A percentile compares a stretch with the other conserved stretches of the same genome.
These are phyloP conservation scores for Scedosporium minutisporum DNA, from an alignment of 2,329 filamentous ascomycete species.

Conservation along the genomic window DNA sequence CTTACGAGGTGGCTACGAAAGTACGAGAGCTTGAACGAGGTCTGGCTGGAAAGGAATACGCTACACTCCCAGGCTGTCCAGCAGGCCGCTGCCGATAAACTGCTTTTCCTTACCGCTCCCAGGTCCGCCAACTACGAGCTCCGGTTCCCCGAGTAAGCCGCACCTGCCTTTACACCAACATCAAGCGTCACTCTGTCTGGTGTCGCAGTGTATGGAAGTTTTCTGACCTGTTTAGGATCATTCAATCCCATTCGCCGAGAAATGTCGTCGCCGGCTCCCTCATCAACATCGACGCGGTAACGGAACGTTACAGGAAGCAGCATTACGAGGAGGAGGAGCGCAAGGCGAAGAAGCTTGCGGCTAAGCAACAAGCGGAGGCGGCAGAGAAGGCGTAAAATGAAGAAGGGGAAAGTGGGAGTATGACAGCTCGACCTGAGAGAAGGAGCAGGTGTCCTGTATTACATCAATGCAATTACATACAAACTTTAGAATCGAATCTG, in stretches of 20 bases:
- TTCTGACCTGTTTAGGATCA: conserved; percentile 25
- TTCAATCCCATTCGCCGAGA: conserved; percentile 39
- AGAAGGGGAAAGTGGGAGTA: background rate
- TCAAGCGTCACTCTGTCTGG: background rate
- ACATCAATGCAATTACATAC: background rate
- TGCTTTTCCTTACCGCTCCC: conserved; percentile 38
- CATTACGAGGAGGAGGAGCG: conserved; percentile 45
- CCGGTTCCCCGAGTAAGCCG: conserved; percentile 47
- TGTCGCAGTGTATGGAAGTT: background rate
- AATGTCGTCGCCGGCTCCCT: conserved; percentile 47
- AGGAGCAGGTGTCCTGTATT: conserved; percentile 1
- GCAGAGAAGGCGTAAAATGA: background rate
- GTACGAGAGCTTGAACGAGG: conserved; percentile 35
- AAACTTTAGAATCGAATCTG: background rate
- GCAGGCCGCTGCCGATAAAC: conserved; percentile 48
- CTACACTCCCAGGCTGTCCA: conserved; percentile 42
- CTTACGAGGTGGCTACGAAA: conserved; percentile 36
- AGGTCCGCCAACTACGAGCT: conserved; percentile 40
- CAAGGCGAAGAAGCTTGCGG: conserved; percentile 39
- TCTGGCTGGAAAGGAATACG: conserved; percentile 43
- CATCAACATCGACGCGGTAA: conserved; percentile 43
- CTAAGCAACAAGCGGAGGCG: conserved; percentile 15
- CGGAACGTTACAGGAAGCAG: conserved; percentile 47
- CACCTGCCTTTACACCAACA: no score
- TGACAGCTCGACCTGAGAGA: background rate